Evolutionary conservation across 1,284 basidiomycete species (phyloP), one percentile per base, ranked within the genome.

Genomic region (Trametes polyzona): DNA sequence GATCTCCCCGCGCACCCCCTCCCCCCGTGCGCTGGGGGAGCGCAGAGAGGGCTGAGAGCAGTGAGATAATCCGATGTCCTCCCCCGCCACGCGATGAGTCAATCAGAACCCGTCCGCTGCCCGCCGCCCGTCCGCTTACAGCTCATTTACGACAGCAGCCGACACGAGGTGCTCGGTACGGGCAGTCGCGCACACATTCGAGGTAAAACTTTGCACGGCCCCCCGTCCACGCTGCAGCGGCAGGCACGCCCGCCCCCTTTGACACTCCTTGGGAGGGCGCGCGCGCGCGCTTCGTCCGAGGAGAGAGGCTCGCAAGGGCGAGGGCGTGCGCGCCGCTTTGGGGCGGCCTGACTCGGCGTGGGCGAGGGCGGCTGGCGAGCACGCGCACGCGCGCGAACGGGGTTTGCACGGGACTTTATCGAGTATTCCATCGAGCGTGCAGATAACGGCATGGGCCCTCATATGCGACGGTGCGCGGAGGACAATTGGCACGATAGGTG

Each of bases 401-500:
- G 53, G 59, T 41, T 50, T 59, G 64, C 67, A 68, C 65, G 69
- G 69, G 72, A 71, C 73, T 74, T 70, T 66, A 68, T 68, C 65
- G 63, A 58, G 55, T 54, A 48, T 55, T 61, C 61, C 59, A 62
- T 63, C 60, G 53, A 56, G 55, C 35, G 40, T 57, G 32, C 47
- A 56, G 68, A 71, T 69, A 70, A 69, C 68, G 65, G 67, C 67
- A 68, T 63, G 60, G 52, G 62, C 46, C 47, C 49, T 47, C 55
- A 52, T 63, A 46, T 55, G 65, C 64, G 66, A 67, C 67, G 66
- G 64, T 60, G 63, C 66, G 65, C 62, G 59, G 60, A 58, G 53
- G 65, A 69, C 69, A 71, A 70, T 68, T 67, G 58, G 72, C 66
- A 68, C 67, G 67, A 69, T 62, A 67, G 69, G 70, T 71, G 71